Evolutionary conservation across 805 yeast species (phyloP).

Genomic region (Priceomyces melissophilus): DNA sequence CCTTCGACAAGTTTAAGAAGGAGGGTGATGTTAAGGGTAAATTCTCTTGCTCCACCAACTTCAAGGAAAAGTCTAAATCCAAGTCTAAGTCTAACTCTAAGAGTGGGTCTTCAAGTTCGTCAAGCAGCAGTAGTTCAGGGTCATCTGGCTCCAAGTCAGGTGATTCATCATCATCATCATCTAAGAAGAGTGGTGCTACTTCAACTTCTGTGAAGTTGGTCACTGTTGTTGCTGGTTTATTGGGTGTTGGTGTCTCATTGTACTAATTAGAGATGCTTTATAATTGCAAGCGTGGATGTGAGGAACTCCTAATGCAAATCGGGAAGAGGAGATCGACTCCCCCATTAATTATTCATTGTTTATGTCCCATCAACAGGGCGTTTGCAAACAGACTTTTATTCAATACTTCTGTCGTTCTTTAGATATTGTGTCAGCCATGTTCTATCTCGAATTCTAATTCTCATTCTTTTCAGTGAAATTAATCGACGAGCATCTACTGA

Average conservation of each 20-base stretch:
- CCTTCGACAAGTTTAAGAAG: conserved; percentile 67
- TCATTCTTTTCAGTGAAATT: too few species aligned
- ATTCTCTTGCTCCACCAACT: conserved; percentile 57
- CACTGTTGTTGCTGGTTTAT: conserved; percentile 29
- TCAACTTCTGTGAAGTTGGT: conserved; percentile 18
- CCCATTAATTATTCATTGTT: too few species aligned
- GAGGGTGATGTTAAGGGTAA: conserved; percentile 87
- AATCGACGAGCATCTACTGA: too few species aligned
- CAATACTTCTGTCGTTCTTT: too few species aligned
- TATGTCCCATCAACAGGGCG: too few species aligned
- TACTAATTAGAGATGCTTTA: conserved; percentile 1
- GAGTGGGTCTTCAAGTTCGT: conserved; percentile 12
- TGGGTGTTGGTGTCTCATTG: conserved; percentile 37
- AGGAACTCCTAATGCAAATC: not conserved
- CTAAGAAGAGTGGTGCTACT: conserved; percentile 25
- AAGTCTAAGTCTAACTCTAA: conserved; percentile 25
- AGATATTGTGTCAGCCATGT: too few species aligned
- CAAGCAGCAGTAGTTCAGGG: conserved; percentile 12
- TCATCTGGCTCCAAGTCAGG: conserved; percentile 14
- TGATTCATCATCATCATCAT: conserved; percentile 12
- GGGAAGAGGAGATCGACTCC: too few species aligned
- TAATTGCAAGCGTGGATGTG: conserved; percentile 1
- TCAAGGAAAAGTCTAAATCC: conserved; percentile 43
- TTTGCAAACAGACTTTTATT: too few species aligned
- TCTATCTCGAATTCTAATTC: too few species aligned